phyloP scores from a whole-genome alignment of 2,329 filamentous ascomycete genomes.

The Diaporthe citrichinensis region DNA sequence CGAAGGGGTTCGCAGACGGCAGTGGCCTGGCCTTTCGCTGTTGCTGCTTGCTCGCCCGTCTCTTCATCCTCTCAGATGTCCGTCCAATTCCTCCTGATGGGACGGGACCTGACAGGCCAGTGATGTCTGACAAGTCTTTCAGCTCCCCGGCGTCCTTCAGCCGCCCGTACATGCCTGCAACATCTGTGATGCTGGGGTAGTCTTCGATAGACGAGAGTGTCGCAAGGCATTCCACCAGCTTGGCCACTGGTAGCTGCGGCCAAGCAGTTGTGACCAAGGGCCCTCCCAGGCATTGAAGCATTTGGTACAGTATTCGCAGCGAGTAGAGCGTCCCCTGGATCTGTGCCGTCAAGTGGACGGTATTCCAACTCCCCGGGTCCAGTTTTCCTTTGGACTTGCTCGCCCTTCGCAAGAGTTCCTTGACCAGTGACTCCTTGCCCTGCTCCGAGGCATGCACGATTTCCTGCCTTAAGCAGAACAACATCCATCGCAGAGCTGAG shows the following conservation, averaged over 20 bases:
- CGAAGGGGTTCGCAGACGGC: conserved; percentile 32
- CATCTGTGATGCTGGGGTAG: conserved; percentile 26
- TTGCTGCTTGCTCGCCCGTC: not conserved
- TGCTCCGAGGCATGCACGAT: conserved; percentile 50
- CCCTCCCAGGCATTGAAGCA: conserved; percentile 50
- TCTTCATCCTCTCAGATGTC: not conserved
- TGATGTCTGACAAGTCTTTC: not conserved
- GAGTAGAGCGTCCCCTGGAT: conserved; percentile 74
- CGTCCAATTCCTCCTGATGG: not conserved
- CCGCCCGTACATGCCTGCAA: conserved; percentile 18
- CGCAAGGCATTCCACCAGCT: conserved; percentile 26
- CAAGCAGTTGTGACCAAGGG: not conserved
- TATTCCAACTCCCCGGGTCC: conserved; percentile 64
- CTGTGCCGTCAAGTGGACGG: conserved; percentile 73
- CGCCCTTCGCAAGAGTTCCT: conserved; percentile 49
- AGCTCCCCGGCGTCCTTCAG: conserved; percentile 7
- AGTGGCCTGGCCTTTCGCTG: not conserved
- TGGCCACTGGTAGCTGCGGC: not conserved
- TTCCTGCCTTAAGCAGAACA: conserved; percentile 55
- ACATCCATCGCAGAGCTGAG: conserved; percentile 50
- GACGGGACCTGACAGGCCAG: not conserved
- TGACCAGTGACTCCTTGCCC: conserved; percentile 50
- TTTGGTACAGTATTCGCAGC: conserved; percentile 67
- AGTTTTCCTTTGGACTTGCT: conserved; percentile 48
- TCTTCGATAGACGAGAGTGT: conserved; percentile 34